Conservation (phyloP, 306 rosid species). For the Cicer chorassanicum region DNA sequence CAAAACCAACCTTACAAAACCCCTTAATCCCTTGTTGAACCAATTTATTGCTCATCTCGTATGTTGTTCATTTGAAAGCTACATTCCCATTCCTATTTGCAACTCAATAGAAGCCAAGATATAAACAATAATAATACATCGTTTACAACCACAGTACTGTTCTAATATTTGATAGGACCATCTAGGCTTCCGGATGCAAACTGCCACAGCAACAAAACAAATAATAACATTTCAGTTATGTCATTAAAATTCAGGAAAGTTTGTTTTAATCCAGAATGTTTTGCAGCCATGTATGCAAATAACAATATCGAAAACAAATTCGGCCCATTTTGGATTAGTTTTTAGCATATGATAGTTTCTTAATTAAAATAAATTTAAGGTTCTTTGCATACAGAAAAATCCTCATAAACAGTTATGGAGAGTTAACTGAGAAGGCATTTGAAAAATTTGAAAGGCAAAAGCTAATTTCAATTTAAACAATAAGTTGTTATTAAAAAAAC, state of each 20-base stretch:
- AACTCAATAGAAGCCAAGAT: slow-evolving; percentile 41
- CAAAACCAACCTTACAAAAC: slow-evolving; percentile 20
- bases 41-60: slow-evolving; percentile 38
- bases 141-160: slow-evolving; percentile 1
- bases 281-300: no score
- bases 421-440: no score
- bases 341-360: no score
- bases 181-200: slow-evolving; percentile 95
- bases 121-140: slow-evolving; percentile 19
- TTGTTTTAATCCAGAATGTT: no score
- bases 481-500: no score
- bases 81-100: slow-evolving; percentile 34
- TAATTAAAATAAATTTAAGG: no score
- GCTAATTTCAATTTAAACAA: no score
- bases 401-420: no score
- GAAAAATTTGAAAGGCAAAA: no score
- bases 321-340: no score
- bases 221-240: neutral
- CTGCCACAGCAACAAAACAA: slow-evolving; percentile 54
- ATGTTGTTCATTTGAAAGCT: slow-evolving; percentile 21
- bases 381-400: no score
- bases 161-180: slow-evolving; percentile 91
- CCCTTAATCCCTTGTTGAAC: slow-evolving; percentile 29
- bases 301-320: no score
- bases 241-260: neutral